Base-by-base conservation (phyloP, 371 early-diverging fungal genomes). In the Batkoa obscura region DNA sequence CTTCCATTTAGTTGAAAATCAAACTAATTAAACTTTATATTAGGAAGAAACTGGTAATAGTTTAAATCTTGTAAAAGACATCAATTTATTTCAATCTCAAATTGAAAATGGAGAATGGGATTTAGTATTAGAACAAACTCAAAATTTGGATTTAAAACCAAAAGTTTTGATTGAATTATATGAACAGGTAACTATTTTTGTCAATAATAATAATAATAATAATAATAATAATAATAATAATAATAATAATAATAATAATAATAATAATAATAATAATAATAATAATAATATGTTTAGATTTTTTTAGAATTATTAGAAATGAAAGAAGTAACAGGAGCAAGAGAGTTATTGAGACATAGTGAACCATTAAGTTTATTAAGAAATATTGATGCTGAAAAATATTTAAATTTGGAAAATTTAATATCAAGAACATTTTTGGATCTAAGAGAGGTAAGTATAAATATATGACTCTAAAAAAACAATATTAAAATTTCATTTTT, bases 21-120 rank as follows among this genome's bases (percentile, higher is more conserved):
- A 45, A 45, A 33, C 5, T 23, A 23, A 23, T 23, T 23, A 12
- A 36, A 42, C 33, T 31, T 13, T 31, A 0, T 34, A 8, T 13
- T 59, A 90, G 78, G 80, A 80, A 51, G 95, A 94, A 67, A 75
- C 87, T 0, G 70, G 74, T 0, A 69, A 86, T 3, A 67, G 72
- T 0, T 63, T 93, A 5, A 89, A 90, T 65, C 81, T 90, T 0
- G 83, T 93, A 3, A 92, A 90, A 55, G 80, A 75, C 56, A 63
- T 81, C 4, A 77, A 76, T 23, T 51, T 63, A 4, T 88, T 94
- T 57, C 65, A 72, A 8, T 61, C 74, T 50, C 80, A 88, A 48
- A 84, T 94, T 37, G 52, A 70, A 30, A 70, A 78, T 50, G 95
- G 93, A 0, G 68, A 73, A 39, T 94, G 95, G 93, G 93, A 93